Conservation (phyloP, 441 rosid species). For the Manihot esculenta region DNA sequence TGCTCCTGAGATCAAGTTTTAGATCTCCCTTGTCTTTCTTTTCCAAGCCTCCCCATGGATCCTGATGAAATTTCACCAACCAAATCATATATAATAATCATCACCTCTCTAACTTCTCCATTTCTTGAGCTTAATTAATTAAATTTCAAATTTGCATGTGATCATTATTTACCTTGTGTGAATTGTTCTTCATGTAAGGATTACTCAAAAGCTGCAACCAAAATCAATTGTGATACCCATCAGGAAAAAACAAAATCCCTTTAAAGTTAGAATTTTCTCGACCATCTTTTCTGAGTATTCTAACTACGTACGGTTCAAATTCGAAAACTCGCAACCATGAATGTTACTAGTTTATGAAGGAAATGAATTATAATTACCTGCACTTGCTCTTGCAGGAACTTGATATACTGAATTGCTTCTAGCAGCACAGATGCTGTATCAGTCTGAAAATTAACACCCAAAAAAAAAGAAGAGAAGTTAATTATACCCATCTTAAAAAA, state of each 20-base stretch:
- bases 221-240: neutral
- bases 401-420: conserved; percentile 78
- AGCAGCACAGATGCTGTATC: conserved; percentile 85
- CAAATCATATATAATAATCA: neutral
- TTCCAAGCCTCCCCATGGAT: conserved; percentile 68
- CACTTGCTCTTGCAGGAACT: conserved; percentile 78
- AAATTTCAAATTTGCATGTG: neutral
- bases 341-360: no score
- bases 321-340: no score
- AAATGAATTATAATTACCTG: conserved; percentile 66
- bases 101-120: neutral
- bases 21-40: conserved; percentile 53
- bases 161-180: conserved; percentile 46
- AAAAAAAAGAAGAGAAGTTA: no score
- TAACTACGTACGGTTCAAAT: no score
- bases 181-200: conserved; percentile 66
- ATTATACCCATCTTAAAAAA: no score
- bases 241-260: no score
- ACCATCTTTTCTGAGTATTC: no score
- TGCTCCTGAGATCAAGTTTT: conserved; percentile 58
- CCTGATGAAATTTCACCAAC: conserved; percentile 21
- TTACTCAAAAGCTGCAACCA: conserved; percentile 64
- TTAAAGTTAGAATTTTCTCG: no score
- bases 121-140: neutral
- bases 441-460: conserved; percentile 44